Percentiles rank a stretch among this genome's conserved stretches.
These are phyloP conservation scores for Phytopythium delawarense DNA, from an alignment of 352 stramenopile genomes.

Conservation along the genomic window DNA sequence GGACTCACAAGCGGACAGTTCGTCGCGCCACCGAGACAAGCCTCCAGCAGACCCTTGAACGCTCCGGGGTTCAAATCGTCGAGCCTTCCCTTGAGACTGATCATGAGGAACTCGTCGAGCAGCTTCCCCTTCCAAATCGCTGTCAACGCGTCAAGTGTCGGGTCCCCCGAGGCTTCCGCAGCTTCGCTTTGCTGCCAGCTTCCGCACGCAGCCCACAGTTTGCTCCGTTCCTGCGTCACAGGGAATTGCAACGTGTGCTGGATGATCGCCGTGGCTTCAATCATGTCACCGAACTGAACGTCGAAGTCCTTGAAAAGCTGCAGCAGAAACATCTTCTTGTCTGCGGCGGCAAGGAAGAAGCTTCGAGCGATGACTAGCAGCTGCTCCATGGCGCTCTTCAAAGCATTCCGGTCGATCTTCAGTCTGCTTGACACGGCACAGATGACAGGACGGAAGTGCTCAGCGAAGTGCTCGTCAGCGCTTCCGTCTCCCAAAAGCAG, in stretches of 20 bases:
- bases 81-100: slow-evolving; percentile 68
- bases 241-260: slow-evolving; percentile 54
- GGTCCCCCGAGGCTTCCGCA: not conserved
- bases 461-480: slow-evolving; percentile 40
- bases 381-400: slow-evolving; percentile 21
- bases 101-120: slow-evolving; percentile 77
- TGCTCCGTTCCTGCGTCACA: slow-evolving; percentile 26
- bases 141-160: slow-evolving; percentile 25
- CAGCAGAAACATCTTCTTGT: slow-evolving; percentile 70
- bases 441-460: slow-evolving; percentile 40
- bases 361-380: slow-evolving; percentile 36
- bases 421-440: slow-evolving; percentile 27
- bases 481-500: slow-evolving; percentile 11
- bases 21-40: slow-evolving; percentile 42
- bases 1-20: slow-evolving; percentile 53
- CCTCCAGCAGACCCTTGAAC: slow-evolving; percentile 46
- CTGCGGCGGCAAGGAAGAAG: slow-evolving; percentile 43
- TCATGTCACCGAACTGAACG: slow-evolving; percentile 67
- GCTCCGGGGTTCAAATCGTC: slow-evolving; percentile 51
- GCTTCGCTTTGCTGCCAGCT: slow-evolving; percentile 34
- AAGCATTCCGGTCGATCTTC: slow-evolving; percentile 15
- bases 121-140: slow-evolving; percentile 74
- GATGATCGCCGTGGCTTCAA: slow-evolving; percentile 51
- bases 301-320: slow-evolving; percentile 64
- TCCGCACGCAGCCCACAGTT: slow-evolving; percentile 51